phyloP scores from a whole-genome alignment of 2,329 filamentous ascomycete species.

The Hirsutella thompsonii region DNA sequence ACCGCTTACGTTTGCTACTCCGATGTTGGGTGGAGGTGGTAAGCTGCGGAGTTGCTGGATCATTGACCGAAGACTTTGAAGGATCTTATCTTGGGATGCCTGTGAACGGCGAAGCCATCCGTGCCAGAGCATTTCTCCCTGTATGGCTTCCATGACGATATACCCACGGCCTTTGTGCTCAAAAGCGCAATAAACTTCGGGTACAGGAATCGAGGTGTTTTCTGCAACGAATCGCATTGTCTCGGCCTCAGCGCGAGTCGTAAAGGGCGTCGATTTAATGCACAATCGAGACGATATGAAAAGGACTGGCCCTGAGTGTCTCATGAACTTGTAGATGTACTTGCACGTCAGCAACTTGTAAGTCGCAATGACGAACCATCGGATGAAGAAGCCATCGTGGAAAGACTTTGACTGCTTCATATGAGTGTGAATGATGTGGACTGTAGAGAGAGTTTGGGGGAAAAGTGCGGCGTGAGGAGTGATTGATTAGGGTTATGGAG shows the following conservation, averaged over 20 bases:
- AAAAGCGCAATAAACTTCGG: conserved; percentile 7
- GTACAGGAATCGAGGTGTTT: conserved; percentile 11
- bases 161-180: neutral
- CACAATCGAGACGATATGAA: neutral
- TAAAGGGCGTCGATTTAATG: neutral
- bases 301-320: neutral
- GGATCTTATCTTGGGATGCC: conserved; percentile 5
- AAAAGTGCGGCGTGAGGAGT: neutral
- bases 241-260: conserved; percentile 9
- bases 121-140: conserved; percentile 9
- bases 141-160: conserved; percentile 14
- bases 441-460: neutral
- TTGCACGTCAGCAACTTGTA: neutral
- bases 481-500: neutral
- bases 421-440: neutral
- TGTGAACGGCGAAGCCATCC: conserved; percentile 4
- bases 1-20: conserved; percentile 11
- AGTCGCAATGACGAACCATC: neutral
- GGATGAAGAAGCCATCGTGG: neutral
- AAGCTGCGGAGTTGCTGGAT: conserved; percentile 11
- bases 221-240: conserved; percentile 9
- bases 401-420: neutral
- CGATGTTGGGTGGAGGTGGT: conserved; percentile 6
- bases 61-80: conserved; percentile 9
- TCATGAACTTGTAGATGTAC: neutral